Percentiles rank a stretch among this genome's conserved stretches.
Evolutionary conservation across 1,284 basidiomycete species (phyloP).

Genomic region (Pyrrhoderma lamaoense): DNA sequence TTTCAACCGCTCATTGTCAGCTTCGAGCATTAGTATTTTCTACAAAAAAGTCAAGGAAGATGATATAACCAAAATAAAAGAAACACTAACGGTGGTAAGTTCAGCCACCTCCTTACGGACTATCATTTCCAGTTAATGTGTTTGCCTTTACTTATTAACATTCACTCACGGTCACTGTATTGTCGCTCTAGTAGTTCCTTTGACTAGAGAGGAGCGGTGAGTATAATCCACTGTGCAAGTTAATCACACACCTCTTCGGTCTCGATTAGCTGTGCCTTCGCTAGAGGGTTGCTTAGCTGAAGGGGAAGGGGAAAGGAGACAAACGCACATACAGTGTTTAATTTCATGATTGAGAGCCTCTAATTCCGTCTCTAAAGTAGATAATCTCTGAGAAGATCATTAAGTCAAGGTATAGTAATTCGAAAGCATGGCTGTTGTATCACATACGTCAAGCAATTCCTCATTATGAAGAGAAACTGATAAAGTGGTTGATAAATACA

Average conservation of each 20-base stretch:
- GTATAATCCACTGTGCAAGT: neutral
- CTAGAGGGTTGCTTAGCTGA: neutral
- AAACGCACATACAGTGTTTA: neutral
- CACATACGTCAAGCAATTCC: constrained; percentile 5
- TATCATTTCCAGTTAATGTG: neutral
- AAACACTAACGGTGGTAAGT: neutral
- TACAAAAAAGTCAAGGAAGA: neutral
- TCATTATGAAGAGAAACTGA: constrained; percentile 9
- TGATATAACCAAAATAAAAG: neutral
- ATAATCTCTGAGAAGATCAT: constrained; percentile 2
- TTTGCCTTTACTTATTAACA: neutral
- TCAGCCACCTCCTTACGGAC: neutral
- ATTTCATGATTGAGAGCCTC: constrained; percentile 4
- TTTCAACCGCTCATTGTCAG: constrained; percentile 3
- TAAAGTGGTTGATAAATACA: neutral
- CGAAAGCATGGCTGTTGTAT: neutral
- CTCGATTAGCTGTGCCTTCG: constrained; percentile 2
- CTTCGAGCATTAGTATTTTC: constrained; percentile 1
- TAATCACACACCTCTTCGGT: neutral
- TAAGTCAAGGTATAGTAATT: neutral
- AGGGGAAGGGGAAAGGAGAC: neutral
- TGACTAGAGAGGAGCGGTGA: too few species aligned
- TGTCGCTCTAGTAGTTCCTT: too few species aligned
- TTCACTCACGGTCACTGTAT: neutral
- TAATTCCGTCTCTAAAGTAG: neutral